These are phyloP conservation scores for Hysterangium stoloniferum DNA, from an alignment of 768 basidiomycete species.

Conservation along the genomic window DNA sequence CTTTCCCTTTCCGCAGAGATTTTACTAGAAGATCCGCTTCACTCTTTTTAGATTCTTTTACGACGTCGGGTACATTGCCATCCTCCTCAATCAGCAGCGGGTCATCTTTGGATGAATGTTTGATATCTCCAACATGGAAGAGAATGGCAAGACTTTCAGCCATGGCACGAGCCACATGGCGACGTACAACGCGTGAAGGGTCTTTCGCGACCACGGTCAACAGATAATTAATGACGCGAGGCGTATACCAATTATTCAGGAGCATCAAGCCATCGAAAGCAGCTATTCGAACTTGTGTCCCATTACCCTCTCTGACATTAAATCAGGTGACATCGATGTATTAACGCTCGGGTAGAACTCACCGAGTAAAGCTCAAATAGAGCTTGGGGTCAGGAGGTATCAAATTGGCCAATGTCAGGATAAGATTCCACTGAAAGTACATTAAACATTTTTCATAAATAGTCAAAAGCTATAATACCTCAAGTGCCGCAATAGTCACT, in stretches of 20 bases:
- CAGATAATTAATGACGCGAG: conserved; percentile 79
- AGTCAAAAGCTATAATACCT: conserved; percentile 43
- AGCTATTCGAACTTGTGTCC: conserved; percentile 80
- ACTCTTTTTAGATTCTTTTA: conserved; percentile 61
- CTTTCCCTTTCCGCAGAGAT: conserved; percentile 78
- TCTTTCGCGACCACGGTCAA: conserved; percentile 83
- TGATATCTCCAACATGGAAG: conserved; percentile 88
- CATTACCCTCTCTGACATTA: conserved; percentile 86
- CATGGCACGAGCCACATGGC: conserved; percentile 80
- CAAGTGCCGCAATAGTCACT: conserved; percentile 83
- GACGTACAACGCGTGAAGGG: conserved; percentile 70
- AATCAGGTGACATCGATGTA: conserved; percentile 10
- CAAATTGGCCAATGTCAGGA: conserved; percentile 68
- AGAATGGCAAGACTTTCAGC: conserved; percentile 83
- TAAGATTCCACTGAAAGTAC: conserved; percentile 62
- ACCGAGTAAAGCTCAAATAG: conserved; percentile 90
- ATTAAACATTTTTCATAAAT: conserved; percentile 11
- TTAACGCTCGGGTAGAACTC: conserved; percentile 18
- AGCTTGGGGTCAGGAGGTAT: conserved; percentile 67
- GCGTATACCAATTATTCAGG: conserved; percentile 81
- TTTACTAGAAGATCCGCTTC: conserved; percentile 83
- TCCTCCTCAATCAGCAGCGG: conserved; percentile 83
- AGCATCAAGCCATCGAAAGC: conserved; percentile 89
- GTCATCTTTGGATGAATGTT: conserved; percentile 66
- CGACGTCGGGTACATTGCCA: conserved; percentile 60